Base-by-base conservation (phyloP, 352 stramenopile genomes). In the Pythium aphanidermatum region DNA sequence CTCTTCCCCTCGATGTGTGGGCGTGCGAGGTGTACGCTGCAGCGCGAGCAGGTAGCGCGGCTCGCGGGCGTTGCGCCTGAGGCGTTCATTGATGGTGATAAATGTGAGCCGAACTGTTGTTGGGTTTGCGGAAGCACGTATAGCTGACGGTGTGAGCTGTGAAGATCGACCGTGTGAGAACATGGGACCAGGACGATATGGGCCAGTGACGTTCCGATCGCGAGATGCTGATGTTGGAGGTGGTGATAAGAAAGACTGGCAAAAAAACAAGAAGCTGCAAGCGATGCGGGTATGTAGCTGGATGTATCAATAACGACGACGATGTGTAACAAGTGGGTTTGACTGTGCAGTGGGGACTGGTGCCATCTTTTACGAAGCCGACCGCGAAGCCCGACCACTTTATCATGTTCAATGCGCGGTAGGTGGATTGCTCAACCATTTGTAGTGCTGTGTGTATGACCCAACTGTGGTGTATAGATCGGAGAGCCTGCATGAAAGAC, bases 401-500 rank as follows among this genome's bases (percentile, higher is more conserved):
- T 26, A 55, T 87, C 32, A 90, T 90, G 72, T 93, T 93, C 55
- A 93, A 93, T 40, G 81, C 78, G 5, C 75, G 81, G 81, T 90
- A 60, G 4, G 24, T 46, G 13, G 9, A 12, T 11, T 60, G 2
- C 10, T 31, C 21, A 12, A 31, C 8, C 34, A 41, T n/a, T n/a
- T n/a, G n/a, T 11, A n/a, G 55, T 46, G n/a, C 10, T 41, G 3
- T 39, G 27, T 5, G 38, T 33, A 11, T 11, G 11, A n/a, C n/a
- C n/a, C n/a, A n/a, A n/a, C n/a, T n/a, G n/a, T n/a, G n/a, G n/a
- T n/a, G 30, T 49, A 5, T 38, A 92, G 81, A 11, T 89, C 78
- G 5, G 78, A 87, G 32, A 86, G 57, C 41, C 9, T 93, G 31
- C 59, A 66, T 10, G 78, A 93, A 40, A 68, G 78, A 6, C 81